A percentile compares a stretch with the other conserved stretches of the same genome.
Evolutionary conservation across 2,329 filamentous ascomycete species (phyloP).

Genomic region (Daldinia sp.): DNA sequence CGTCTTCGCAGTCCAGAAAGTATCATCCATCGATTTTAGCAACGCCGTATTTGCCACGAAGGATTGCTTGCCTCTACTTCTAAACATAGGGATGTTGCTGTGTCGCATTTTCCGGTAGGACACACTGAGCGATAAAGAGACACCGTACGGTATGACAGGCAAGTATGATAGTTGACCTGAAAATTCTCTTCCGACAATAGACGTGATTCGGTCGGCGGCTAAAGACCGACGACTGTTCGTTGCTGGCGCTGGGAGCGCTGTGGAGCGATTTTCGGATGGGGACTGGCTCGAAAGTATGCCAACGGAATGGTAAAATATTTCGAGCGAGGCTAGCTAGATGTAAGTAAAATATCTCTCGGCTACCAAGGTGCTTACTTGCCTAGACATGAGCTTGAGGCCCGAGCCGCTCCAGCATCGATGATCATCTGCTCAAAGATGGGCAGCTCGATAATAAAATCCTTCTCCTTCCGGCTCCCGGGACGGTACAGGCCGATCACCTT

Average conservation of each 20-base stretch:
- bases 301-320: constrained; percentile 70
- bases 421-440: constrained; percentile 67
- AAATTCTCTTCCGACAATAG: constrained; percentile 60
- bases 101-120: constrained; percentile 71
- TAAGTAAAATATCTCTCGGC: constrained; percentile 32
- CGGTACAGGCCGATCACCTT: constrained; percentile 68
- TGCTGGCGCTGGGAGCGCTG: constrained; percentile 55
- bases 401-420: constrained; percentile 60
- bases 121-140: constrained; percentile 68
- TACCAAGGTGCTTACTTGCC: constrained; percentile 48
- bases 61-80: constrained; percentile 60
- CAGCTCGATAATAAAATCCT: constrained; percentile 59
- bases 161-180: constrained; percentile 56
- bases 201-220: constrained; percentile 65
- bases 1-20: constrained; percentile 66
- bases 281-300: constrained; percentile 69
- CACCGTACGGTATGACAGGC: constrained; percentile 68
- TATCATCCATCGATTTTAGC: constrained; percentile 60
- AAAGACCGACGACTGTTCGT: constrained; percentile 66
- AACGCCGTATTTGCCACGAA: constrained; percentile 64
- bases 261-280: constrained; percentile 51
- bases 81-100: constrained; percentile 66
- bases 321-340: constrained; percentile 60
- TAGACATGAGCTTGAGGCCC: constrained; percentile 58
- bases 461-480: constrained; percentile 59